phyloP scores from a whole-genome alignment of 768 basidiomycete genomes.

The Leccinum longicurvipes region DNA sequence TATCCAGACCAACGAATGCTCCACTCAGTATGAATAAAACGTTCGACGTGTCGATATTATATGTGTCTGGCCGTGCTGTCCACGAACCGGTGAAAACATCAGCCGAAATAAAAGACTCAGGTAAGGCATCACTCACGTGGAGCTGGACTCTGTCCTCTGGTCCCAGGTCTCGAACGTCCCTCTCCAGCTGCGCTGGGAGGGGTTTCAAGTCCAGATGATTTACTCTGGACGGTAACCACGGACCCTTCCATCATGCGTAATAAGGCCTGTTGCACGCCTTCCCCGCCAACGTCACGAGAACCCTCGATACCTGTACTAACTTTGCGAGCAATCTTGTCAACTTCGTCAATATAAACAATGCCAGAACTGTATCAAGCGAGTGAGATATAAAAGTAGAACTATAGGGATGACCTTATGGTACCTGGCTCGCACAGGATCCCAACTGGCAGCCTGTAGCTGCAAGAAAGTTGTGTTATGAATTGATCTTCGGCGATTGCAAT shows the following conservation, averaged over 20 bases:
- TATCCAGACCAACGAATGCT: slow-evolving; percentile 91
- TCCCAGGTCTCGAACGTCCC: slow-evolving; percentile 47
- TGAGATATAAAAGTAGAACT: slow-evolving; percentile 1
- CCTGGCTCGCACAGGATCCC: slow-evolving; percentile 86
- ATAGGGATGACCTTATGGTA: slow-evolving; percentile 24
- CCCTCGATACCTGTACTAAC: slow-evolving; percentile 56
- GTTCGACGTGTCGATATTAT: slow-evolving; percentile 83
- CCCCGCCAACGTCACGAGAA: slow-evolving; percentile 87
- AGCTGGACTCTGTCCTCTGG: slow-evolving; percentile 41
- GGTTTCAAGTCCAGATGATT: slow-evolving; percentile 48
- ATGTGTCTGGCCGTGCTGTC: slow-evolving; percentile 61
- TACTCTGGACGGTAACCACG: slow-evolving; percentile 75
- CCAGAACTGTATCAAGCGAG: slow-evolving; percentile 58
- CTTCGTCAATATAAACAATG: slow-evolving; percentile 95
- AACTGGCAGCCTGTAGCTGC: slow-evolving; percentile 86
- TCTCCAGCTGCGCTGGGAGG: slow-evolving; percentile 43
- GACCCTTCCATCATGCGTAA: slow-evolving; percentile 95
- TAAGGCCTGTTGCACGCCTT: slow-evolving; percentile 93
- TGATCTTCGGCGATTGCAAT: background rate
- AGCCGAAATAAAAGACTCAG: background rate
- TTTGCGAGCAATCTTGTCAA: slow-evolving; percentile 87
- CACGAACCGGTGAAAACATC: background rate
- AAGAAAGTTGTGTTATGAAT: slow-evolving; percentile 5
- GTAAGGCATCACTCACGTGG: slow-evolving; percentile 17
- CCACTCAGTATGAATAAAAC: slow-evolving; percentile 94